These are phyloP conservation scores for Xylaria polymorpha DNA, from an alignment of 2,329 filamentous ascomycete genomes.

Conservation along the genomic window DNA sequence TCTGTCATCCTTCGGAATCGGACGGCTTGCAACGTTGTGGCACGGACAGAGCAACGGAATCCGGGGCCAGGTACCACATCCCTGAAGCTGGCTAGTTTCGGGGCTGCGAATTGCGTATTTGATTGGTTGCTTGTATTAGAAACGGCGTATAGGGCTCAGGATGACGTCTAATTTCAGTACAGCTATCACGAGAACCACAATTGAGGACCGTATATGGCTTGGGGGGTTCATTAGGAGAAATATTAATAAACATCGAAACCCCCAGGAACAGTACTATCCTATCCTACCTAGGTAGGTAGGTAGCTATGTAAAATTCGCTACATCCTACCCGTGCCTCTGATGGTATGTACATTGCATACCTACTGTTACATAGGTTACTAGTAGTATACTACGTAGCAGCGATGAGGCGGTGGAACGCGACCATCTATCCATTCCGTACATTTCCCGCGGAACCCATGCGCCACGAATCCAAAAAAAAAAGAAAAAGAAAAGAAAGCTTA, in stretches of 20 bases:
- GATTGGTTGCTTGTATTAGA: background rate
- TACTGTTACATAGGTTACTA: too few relatives aligned
- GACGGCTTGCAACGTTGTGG: background rate
- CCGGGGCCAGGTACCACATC: background rate
- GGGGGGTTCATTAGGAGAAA: background rate
- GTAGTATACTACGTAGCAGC: too few relatives aligned
- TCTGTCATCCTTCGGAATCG: background rate
- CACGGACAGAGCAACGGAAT: background rate
- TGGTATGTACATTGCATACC: too few relatives aligned
- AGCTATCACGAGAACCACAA: background rate
- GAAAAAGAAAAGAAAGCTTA: slow-evolving; percentile 1
- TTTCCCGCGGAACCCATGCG: background rate
- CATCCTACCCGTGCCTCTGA: background rate
- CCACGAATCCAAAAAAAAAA: background rate
- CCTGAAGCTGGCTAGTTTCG: background rate
- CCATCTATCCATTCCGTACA: background rate
- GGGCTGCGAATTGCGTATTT: background rate
- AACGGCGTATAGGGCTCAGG: background rate
- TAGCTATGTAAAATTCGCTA: background rate
- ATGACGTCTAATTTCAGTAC: slow-evolving; percentile 1
- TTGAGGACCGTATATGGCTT: background rate
- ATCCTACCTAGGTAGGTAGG: background rate
- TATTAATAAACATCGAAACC: background rate
- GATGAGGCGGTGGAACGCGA: background rate
- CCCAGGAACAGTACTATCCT: background rate